These are phyloP conservation scores for Fomitopsis serialis DNA, from an alignment of 768 basidiomycete species.

Conservation along the genomic window DNA sequence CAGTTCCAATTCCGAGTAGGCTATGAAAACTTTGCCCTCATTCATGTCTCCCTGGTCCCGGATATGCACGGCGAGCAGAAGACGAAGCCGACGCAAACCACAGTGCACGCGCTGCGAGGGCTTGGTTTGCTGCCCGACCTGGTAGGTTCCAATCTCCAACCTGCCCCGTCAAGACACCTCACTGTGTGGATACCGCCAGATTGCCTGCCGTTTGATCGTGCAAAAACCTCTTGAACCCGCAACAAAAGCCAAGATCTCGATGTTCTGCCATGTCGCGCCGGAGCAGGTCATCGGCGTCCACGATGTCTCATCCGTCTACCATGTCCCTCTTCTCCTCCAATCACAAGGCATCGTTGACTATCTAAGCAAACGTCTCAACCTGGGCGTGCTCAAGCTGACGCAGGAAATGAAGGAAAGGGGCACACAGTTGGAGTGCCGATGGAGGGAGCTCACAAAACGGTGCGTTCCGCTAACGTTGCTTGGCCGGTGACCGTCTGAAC, in stretches of 20 bases:
- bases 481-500: background rate
- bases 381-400: constrained; percentile 51
- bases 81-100: constrained; percentile 98
- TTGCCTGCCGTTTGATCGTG: constrained; percentile 85
- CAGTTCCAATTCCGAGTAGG: constrained; percentile 99
- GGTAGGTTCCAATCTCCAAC: too few species aligned
- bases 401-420: constrained; percentile 59
- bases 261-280: constrained; percentile 95
- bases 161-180: too few species aligned
- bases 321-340: constrained; percentile 88
- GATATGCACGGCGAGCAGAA: constrained; percentile 99
- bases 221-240: constrained; percentile 75
- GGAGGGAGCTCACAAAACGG: constrained; percentile 83
- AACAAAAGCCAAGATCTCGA: constrained; percentile 94
- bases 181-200: too few species aligned
- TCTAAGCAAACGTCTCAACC: constrained; percentile 76
- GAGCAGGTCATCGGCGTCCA: constrained; percentile 94
- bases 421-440: constrained; percentile 57
- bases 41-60: constrained; percentile 97
- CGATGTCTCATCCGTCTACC: constrained; percentile 94
- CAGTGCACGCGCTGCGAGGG: constrained; percentile 88
- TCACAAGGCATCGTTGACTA: constrained; percentile 90
- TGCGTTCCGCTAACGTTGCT: constrained; percentile 23
- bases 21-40: constrained; percentile 91
- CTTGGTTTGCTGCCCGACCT: constrained; percentile 91